Conservation (phyloP, 2,329 filamentous ascomycete genomes). For the Neocatenulostroma microsporum region DNA sequence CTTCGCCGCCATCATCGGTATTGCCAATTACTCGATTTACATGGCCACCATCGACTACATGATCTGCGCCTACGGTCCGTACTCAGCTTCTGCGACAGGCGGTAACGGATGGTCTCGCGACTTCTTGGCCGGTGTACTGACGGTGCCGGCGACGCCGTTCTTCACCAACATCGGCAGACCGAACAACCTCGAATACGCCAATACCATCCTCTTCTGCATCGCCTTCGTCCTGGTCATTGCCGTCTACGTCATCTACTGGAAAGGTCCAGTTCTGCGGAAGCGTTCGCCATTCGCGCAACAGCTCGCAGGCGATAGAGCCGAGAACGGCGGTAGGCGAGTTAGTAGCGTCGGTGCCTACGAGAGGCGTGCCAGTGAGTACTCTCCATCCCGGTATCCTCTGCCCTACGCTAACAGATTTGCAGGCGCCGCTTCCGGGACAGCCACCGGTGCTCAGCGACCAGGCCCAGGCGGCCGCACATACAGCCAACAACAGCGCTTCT, state of each 20-base stretch:
- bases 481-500: constrained; percentile 23
- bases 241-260: constrained; percentile 52
- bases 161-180: constrained; percentile 36
- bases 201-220: constrained; percentile 48
- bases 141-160: constrained; percentile 59
- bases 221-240: constrained; percentile 45
- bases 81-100: constrained; percentile 66
- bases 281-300: constrained; percentile 48
- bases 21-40: constrained; percentile 57
- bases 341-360: constrained; percentile 12
- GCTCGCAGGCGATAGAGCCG: constrained; percentile 23
- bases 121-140: constrained; percentile 65
- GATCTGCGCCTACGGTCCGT: constrained; percentile 65
- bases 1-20: constrained; percentile 60
- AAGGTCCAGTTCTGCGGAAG: constrained; percentile 46
- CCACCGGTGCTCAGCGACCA: constrained; percentile 10
- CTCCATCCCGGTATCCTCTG: background rate
- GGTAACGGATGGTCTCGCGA: constrained; percentile 70
- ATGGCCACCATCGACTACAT: constrained; percentile 74
- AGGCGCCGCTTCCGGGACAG: constrained; percentile 2
- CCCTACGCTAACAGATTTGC: constrained; percentile 1
- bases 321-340: constrained; percentile 20
- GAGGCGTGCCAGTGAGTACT: background rate
- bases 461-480: constrained; percentile 18
- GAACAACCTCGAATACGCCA: constrained; percentile 47